These are phyloP conservation scores for Aspergillus costaricaensis DNA, from an alignment of 2,329 filamentous ascomycete genomes.

Conservation along the genomic window DNA sequence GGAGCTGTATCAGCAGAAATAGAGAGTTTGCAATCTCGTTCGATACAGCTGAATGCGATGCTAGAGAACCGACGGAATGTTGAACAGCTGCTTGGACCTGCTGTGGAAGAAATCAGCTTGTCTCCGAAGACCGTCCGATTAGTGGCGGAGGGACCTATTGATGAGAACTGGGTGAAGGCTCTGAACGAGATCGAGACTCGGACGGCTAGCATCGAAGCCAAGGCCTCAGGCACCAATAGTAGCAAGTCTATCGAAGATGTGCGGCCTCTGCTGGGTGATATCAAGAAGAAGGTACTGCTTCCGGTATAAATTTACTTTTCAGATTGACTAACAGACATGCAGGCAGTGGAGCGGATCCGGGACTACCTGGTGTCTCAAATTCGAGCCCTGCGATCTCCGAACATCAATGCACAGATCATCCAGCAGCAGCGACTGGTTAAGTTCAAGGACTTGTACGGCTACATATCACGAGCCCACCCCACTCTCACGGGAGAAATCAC, in stretches of 20 bases:
- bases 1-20: constrained; percentile 93
- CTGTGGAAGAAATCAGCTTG: constrained; percentile 89
- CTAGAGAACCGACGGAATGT: constrained; percentile 87
- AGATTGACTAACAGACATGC: constrained; percentile 14
- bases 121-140: constrained; percentile 80
- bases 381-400: constrained; percentile 88
- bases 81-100: constrained; percentile 80
- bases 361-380: constrained; percentile 95
- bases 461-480: constrained; percentile 78
- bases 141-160: constrained; percentile 84
- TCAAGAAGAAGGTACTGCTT: constrained; percentile 70
- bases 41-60: constrained; percentile 76
- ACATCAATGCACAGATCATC: constrained; percentile 95
- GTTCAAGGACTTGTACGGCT: constrained; percentile 85
- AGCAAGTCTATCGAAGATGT: constrained; percentile 81
- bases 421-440: constrained; percentile 88
- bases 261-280: constrained; percentile 78
- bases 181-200: constrained; percentile 82
- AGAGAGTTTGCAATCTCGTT: constrained; percentile 86
- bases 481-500: constrained; percentile 86
- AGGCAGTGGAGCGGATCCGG: constrained; percentile 89
- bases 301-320: background rate
- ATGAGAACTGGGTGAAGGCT: constrained; percentile 83
- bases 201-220: constrained; percentile 69
- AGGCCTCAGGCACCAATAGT: constrained; percentile 60